These are phyloP conservation scores for Silene noctiflora DNA, from an alignment of 179 eudicot species.

Conservation along the genomic window DNA sequence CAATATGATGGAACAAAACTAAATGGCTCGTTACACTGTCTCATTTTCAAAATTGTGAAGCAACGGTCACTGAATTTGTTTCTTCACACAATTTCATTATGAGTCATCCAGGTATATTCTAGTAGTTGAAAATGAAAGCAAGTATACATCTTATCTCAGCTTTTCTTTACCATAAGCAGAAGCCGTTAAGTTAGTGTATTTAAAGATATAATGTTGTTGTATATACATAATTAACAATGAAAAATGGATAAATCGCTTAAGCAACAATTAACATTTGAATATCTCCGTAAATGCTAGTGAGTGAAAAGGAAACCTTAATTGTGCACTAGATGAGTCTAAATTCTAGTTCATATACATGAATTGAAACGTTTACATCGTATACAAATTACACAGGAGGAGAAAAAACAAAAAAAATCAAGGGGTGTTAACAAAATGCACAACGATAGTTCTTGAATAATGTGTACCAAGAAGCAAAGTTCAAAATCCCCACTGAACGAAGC, in stretches of 20 bases:
- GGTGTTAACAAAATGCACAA: background rate
- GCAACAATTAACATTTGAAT: background rate
- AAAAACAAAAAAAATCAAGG: background rate
- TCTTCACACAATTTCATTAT: background rate
- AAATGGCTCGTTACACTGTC: background rate
- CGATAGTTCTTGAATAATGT: background rate
- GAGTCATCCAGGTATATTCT: background rate
- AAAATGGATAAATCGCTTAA: background rate
- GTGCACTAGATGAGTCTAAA: background rate
- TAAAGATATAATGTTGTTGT: too few species aligned
- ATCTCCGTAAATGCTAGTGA: background rate
- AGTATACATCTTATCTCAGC: background rate
- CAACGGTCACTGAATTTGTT: background rate
- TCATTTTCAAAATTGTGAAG: background rate
- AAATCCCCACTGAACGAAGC: background rate
- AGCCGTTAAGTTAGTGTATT: background rate
- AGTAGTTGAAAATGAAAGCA: background rate
- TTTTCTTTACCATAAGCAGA: background rate
- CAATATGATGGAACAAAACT: background rate
- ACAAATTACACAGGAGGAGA: background rate
- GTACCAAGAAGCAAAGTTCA: background rate
- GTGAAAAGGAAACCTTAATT: background rate
- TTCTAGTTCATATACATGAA: background rate
- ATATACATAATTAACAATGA: background rate
- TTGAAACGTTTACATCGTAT: background rate